Evolutionary conservation across 768 basidiomycete species (phyloP).

Genomic region (Lentinula aciculospora): DNA sequence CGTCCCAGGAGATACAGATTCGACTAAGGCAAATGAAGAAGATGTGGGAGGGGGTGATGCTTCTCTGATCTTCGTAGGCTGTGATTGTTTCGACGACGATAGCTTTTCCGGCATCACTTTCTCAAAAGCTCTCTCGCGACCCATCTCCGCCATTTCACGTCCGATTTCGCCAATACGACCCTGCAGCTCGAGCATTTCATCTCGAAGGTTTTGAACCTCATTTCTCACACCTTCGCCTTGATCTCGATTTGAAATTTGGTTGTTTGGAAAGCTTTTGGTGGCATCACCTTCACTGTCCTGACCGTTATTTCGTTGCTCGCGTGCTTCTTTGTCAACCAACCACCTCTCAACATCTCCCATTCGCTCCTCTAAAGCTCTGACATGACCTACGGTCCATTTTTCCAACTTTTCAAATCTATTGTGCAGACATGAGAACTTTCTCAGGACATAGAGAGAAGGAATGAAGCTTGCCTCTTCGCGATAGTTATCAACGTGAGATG

Average conservation of each 20-base stretch:
- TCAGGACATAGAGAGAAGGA: background rate
- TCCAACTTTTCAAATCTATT: slow-evolving; percentile 74
- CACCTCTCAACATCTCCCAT: slow-evolving; percentile 91
- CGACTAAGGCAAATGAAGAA: background rate
- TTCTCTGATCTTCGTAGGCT: background rate
- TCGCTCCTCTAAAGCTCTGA: slow-evolving; percentile 82
- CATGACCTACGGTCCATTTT: slow-evolving; percentile 85
- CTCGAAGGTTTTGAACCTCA: slow-evolving; percentile 46
- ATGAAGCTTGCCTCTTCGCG: slow-evolving; percentile 42
- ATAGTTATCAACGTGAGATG: slow-evolving; percentile 69
- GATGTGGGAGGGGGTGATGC: background rate
- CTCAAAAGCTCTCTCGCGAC: background rate
- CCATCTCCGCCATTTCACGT: slow-evolving; percentile 58
- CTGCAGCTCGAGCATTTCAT: slow-evolving; percentile 69
- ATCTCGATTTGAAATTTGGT: background rate
- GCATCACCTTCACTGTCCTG: background rate
- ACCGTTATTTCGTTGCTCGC: slow-evolving; percentile 11
- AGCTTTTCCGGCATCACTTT: background rate
- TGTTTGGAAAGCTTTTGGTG: slow-evolving; percentile 10
- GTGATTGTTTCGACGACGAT: background rate
- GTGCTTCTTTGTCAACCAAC: slow-evolving; percentile 78
- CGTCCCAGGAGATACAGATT: background rate
- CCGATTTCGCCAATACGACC: slow-evolving; percentile 72
- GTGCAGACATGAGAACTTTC: background rate
- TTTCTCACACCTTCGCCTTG: background rate